Evolutionary conservation across 2,329 filamentous ascomycete species (phyloP).

Genomic region (Sporothrix curviconia): DNA sequence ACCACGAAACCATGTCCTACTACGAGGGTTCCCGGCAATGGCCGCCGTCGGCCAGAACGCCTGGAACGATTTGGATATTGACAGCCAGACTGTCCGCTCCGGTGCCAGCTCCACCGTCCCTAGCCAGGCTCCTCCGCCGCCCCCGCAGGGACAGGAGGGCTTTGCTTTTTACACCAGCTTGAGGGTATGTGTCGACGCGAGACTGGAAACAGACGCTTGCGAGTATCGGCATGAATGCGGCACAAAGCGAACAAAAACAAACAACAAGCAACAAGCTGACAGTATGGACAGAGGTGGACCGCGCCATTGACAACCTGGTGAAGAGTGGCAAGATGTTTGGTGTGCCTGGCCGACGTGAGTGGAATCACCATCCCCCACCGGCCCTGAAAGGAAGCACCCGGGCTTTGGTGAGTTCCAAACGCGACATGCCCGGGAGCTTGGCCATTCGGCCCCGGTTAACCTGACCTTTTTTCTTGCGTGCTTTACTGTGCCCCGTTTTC

Average conservation of each 20-base stretch:
- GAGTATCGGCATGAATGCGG: not conserved
- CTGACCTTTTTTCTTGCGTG: not conserved
- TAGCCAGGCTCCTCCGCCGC: constrained; percentile 25
- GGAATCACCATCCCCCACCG: constrained; percentile 54
- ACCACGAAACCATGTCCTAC: constrained; percentile 23
- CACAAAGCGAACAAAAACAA: not conserved
- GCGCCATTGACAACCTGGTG: constrained; percentile 87
- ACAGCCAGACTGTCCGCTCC: constrained; percentile 25
- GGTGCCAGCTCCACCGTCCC: constrained; percentile 31
- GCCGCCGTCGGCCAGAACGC: constrained; percentile 23
- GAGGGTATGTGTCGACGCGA: constrained; percentile 28
- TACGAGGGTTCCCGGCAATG: constrained; percentile 26
- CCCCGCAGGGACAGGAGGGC: constrained; percentile 15
- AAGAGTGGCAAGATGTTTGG: constrained; percentile 94
- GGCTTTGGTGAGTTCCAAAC: constrained; percentile 49
- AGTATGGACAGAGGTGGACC: constrained; percentile 70
- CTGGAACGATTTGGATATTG: constrained; percentile 25
- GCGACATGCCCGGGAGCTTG: constrained; percentile 25
- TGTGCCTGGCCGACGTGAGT: constrained; percentile 68
- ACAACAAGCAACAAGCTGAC: not conserved
- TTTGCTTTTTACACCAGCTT: constrained; percentile 31
- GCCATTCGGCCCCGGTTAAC: not conserved
- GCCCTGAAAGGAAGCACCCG: constrained; percentile 46
- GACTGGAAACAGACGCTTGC: not conserved
- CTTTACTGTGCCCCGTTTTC: constrained; percentile 5